Conservation (phyloP, 768 basidiomycete genomes). For the Suillus ampliporus region DNA sequence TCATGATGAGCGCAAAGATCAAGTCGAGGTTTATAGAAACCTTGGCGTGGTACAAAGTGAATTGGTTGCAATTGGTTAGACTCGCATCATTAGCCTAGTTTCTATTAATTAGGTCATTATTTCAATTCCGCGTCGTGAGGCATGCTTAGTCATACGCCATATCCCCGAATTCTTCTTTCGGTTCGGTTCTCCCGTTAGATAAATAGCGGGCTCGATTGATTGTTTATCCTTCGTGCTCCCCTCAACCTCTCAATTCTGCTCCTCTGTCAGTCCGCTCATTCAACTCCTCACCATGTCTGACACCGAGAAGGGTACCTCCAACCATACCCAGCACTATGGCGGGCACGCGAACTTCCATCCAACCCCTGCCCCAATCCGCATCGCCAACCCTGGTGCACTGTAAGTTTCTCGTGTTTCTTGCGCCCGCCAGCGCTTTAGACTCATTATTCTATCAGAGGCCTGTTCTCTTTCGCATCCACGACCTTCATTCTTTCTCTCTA, state of each 20-base stretch:
- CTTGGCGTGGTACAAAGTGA: background rate
- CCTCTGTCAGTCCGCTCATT: background rate
- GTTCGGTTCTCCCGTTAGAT: background rate
- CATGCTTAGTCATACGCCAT: background rate
- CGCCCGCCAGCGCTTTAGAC: background rate
- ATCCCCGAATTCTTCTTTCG: too few species aligned
- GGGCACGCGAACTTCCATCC: background rate
- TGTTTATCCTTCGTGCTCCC: background rate
- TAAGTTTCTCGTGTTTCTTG: slow-evolving; percentile 18
- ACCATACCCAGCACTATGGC: slow-evolving; percentile 27
- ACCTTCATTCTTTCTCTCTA: slow-evolving; percentile 80
- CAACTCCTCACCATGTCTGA: slow-evolving; percentile 39
- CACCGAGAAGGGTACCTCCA: slow-evolving; percentile 37
- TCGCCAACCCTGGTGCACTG: slow-evolving; percentile 62
- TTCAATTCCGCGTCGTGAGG: background rate
- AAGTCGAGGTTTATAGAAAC: background rate
- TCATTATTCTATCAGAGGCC: slow-evolving; percentile 52
- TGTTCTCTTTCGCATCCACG: slow-evolving; percentile 85
- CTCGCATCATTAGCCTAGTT: background rate
- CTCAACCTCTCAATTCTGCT: background rate
- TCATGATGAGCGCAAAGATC: background rate
- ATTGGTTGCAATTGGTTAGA: background rate
- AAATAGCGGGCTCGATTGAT: background rate
- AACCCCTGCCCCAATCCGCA: slow-evolving; percentile 36
- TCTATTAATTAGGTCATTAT: background rate